Base-by-base conservation (phyloP, 352 stramenopile species). In the Phytophthora citrophthora region DNA sequence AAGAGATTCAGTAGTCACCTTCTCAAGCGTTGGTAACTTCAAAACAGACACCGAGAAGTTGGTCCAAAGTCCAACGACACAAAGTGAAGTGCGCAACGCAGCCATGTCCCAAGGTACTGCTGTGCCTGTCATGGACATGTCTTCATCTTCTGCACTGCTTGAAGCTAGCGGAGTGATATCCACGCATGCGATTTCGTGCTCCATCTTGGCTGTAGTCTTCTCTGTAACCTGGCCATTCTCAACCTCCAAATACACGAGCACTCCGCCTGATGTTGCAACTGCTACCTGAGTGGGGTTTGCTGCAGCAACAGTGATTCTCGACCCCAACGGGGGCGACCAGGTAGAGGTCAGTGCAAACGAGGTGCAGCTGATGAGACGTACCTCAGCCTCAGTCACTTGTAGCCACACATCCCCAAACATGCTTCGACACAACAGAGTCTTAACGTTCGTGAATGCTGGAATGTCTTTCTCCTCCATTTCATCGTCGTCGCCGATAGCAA, bases 131-230 rank as follows among this genome's bases (percentile, higher is more conserved):
- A 94, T 94, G n/a, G 76, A 68, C 12, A 91, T 76, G 52, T 91
- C 87, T 4, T 53, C 70, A 67, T 85, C 79, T 15, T 66, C 47
- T n/a, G 45, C 48, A 15, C 40, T 54, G 11, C 29, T 64, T 7
- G 40, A 26, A 46, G 41, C 52, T 12, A 97, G 70, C 12, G 91
- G 88, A 6, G 80, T 91, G 20, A 98, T 80, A 74, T 96, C 86
- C 16, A 99, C 78, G 57, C 96, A 99, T 54, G 94, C 95, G 40
- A 99, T 95, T 73, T 99, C 97, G 41, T 97, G 81, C 49, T 98
- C 86, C 74, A 99, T 87, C 29, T 81, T 85, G 15, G 74, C 72
- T 41, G 89, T 73, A 0, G 74, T 79, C 52, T 83, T 83, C 50
- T 91, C 78, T 2, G 86, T 71, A 4, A 98, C 49, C 20, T 73